phyloP scores from a whole-genome alignment of 495 filamentous ascomycete genomes.

The Lasiosphaeris hirsuta region DNA sequence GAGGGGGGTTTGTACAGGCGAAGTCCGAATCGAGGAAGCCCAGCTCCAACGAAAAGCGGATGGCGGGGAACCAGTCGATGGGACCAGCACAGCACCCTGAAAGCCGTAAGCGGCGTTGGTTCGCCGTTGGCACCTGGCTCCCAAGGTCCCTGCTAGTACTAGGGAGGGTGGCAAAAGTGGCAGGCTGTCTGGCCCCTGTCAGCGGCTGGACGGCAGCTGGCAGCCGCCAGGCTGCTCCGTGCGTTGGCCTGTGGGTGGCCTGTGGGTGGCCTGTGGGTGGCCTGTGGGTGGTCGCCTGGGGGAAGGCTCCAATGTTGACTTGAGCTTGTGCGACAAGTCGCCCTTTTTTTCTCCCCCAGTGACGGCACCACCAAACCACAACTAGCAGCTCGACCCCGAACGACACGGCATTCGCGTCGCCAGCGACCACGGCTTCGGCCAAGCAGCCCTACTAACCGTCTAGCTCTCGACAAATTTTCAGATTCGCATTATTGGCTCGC shows the following conservation, averaged over 20 bases:
- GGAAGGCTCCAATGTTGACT: neutral
- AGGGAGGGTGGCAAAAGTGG: neutral
- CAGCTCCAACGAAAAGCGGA: slow-evolving; percentile 15
- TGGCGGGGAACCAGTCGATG: slow-evolving; percentile 16
- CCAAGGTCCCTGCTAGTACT: neutral
- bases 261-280: neutral
- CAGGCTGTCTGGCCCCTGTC: neutral
- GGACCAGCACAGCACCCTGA: neutral
- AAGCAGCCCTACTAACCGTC: slow-evolving; percentile 23
- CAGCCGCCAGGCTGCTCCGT: neutral
- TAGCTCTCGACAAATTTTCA: neutral
- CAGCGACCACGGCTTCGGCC: slow-evolving; percentile 20
- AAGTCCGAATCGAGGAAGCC: neutral
- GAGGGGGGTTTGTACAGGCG: neutral
- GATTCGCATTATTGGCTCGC: neutral
- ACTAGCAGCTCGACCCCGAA: neutral
- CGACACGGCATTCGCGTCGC: slow-evolving; percentile 1
- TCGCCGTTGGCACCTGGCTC: neutral
- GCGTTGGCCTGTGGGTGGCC: too few species aligned
- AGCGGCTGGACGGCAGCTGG: neutral
- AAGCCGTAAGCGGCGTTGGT: neutral
- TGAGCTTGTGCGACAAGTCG: neutral
- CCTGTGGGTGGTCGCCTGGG: slow-evolving; percentile 7
- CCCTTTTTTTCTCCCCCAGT: slow-evolving; percentile 11
- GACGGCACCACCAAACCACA: slow-evolving; percentile 6